These are phyloP conservation scores for Asparagopsis taxiformis DNA, from an alignment of 31 red algal genomes.

Conservation along the genomic window DNA sequence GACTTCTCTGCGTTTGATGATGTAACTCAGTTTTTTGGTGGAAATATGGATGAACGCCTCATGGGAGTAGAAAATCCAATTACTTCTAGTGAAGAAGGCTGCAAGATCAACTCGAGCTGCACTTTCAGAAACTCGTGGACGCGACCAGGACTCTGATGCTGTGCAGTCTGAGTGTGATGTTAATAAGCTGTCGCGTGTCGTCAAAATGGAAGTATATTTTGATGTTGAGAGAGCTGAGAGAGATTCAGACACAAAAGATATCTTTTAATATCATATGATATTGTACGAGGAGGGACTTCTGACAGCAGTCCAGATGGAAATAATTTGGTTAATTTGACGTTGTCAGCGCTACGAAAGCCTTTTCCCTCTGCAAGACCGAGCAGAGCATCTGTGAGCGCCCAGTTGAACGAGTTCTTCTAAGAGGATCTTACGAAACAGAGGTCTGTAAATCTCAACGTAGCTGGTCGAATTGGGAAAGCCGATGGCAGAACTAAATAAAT, in stretches of 20 bases:
- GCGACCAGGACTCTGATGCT: too few species aligned
- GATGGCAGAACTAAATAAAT: constrained; percentile 1
- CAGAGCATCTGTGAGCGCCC: constrained; percentile 5
- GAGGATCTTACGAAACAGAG: constrained; percentile 47
- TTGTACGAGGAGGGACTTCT: neutral
- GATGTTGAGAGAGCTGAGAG: constrained; percentile 35
- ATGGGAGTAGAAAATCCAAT: too few species aligned
- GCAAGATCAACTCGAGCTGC: too few species aligned
- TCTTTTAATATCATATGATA: too few species aligned
- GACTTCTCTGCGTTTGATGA: constrained; percentile 59
- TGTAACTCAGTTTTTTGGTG: constrained; percentile 56
- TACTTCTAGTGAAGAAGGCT: too few species aligned
- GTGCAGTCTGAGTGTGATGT: too few species aligned
- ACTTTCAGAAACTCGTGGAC: too few species aligned
- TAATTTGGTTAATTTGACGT: constrained; percentile 2
- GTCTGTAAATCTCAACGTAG: constrained; percentile 1
- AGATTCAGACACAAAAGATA: constrained; percentile 18
- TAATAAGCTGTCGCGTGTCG: too few species aligned
- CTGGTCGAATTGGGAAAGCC: constrained; percentile 7
- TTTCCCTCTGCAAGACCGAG: neutral
- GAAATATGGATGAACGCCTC: too few species aligned
- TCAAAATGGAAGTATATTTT: too few species aligned
- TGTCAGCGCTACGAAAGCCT: neutral
- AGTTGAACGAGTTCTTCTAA: constrained; percentile 27
- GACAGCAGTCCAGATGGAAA: too few species aligned